phyloP scores from a whole-genome alignment of 2,329 filamentous ascomycete species.

The Ascochyta clinopodiicola region DNA sequence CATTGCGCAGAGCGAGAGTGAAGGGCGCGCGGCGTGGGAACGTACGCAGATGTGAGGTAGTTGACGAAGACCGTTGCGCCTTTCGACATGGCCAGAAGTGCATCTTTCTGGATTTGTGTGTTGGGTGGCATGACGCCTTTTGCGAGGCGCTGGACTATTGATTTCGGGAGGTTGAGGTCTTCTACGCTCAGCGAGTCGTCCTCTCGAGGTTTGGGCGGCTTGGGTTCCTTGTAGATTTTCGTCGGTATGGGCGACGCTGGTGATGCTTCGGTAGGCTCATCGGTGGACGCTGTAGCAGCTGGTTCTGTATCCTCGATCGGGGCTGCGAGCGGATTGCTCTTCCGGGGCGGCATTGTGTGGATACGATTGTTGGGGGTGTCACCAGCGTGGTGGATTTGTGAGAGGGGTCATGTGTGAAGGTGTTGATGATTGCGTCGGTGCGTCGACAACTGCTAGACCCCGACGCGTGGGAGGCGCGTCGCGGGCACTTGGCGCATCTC shows the following conservation, averaged over 20 bases:
- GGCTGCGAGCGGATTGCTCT: conserved; percentile 53
- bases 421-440: conserved; percentile 19
- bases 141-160: conserved; percentile 78
- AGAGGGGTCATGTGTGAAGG: conserved; percentile 18
- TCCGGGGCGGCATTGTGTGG: conserved; percentile 55
- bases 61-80: conserved; percentile 85
- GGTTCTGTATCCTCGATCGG: conserved; percentile 46
- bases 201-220: conserved; percentile 19
- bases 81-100: conserved; percentile 78
- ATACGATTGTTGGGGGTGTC: background rate
- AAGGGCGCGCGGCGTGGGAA: background rate
- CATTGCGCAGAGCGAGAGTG: background rate
- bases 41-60: conserved; percentile 77
- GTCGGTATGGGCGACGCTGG: conserved; percentile 11
- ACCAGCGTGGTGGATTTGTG: conserved; percentile 5
- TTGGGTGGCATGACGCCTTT: conserved; percentile 82
- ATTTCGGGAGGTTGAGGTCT: conserved; percentile 79
- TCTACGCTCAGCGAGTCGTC: conserved; percentile 55
- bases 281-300: conserved; percentile 3
- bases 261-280: conserved; percentile 2
- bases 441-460: conserved; percentile 26
- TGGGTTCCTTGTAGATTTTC: conserved; percentile 15
- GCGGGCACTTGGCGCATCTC: conserved; percentile 11
- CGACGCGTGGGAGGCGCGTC: conserved; percentile 35
- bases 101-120: conserved; percentile 84